phyloP scores from a whole-genome alignment of 768 basidiomycete species.

The Auricularia sp. region DNA sequence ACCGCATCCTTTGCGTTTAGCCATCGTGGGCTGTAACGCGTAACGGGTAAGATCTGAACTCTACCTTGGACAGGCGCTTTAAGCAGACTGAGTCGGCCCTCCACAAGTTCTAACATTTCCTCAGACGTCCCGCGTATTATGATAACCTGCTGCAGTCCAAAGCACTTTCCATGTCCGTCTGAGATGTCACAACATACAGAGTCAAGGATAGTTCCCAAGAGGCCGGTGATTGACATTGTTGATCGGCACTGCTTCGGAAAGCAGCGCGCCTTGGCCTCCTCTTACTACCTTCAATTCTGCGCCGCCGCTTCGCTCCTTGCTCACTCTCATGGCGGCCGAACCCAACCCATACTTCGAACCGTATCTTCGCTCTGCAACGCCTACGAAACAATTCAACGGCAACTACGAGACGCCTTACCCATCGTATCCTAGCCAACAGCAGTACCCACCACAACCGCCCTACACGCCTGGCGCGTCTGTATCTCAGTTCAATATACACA shows the following conservation, averaged over 20 bases:
- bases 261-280: not conserved
- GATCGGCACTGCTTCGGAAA: not conserved
- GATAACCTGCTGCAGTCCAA: too few species aligned
- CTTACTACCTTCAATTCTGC: not conserved
- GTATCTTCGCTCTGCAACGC: not conserved
- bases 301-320: not conserved
- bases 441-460: not conserved
- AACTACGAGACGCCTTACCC: not conserved
- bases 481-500: not conserved
- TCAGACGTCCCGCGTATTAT: too few species aligned
- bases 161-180: too few species aligned
- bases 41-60: too few species aligned
- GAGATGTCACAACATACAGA: too few species aligned
- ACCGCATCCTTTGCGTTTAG: too few species aligned
- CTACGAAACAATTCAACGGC: not conserved
- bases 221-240: too few species aligned
- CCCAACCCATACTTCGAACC: slow-evolving; percentile 1
- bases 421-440: not conserved
- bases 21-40: too few species aligned
- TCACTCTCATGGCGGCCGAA: not conserved
- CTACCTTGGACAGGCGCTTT: too few species aligned
- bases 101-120: too few species aligned
- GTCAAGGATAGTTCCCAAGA: too few species aligned
- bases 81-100: too few species aligned
- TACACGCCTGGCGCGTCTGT: not conserved